Evolutionary conservation across 305 asterid species (phyloP).

Genomic region (Euphrasia arctica): DNA sequence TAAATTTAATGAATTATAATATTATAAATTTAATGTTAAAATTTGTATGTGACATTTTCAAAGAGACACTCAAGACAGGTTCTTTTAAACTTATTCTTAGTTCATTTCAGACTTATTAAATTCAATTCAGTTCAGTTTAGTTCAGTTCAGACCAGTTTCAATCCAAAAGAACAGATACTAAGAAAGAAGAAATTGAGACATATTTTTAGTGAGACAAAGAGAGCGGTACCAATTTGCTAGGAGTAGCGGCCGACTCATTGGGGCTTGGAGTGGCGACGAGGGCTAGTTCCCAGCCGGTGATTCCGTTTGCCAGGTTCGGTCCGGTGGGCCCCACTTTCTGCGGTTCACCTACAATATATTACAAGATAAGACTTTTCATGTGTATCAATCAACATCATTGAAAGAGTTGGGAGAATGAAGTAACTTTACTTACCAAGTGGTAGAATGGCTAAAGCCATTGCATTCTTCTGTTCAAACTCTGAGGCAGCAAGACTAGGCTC

Average conservation of each 20-base stretch:
- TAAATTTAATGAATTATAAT: too few species aligned
- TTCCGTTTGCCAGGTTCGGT: constrained; percentile 51
- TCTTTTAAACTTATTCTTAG: too few species aligned
- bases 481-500: constrained; percentile 73
- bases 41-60: too few species aligned
- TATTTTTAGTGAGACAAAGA: too few species aligned
- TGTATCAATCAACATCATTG: constrained; percentile 8
- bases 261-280: constrained; percentile 90
- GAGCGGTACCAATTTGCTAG: constrained; percentile 71
- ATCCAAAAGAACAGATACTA: too few species aligned
- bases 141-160: too few species aligned
- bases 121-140: too few species aligned
- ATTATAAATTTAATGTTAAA: too few species aligned
- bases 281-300: constrained; percentile 91
- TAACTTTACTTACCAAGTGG: constrained; percentile 59
- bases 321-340: constrained; percentile 53
- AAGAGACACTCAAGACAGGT: too few species aligned
- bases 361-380: constrained; percentile 5
- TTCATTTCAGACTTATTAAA: too few species aligned
- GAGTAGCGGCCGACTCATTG: constrained; percentile 50
- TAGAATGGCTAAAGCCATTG: constrained; percentile 87
- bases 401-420: not conserved
- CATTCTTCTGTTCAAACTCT: constrained; percentile 81
- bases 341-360: constrained; percentile 31
- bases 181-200: too few species aligned